These are phyloP conservation scores for Penicillium paneum DNA, from an alignment of 2,329 filamentous ascomycete species.

Conservation along the genomic window DNA sequence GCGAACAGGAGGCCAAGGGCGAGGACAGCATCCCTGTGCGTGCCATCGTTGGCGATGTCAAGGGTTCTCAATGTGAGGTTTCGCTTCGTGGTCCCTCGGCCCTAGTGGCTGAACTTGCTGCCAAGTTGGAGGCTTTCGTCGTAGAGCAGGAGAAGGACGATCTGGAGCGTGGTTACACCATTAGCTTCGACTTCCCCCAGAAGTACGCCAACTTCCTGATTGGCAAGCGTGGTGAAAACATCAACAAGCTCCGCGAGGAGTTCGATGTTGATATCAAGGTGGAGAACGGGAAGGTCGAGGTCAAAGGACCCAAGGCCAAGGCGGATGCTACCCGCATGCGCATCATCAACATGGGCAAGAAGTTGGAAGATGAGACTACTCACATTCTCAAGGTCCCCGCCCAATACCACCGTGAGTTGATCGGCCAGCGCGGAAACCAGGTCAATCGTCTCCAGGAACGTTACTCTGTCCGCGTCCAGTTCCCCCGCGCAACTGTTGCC, in stretches of 20 bases:
- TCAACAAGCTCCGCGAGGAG: conserved; percentile 66
- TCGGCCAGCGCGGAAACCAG: conserved; percentile 80
- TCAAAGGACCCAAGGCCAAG: conserved; percentile 94
- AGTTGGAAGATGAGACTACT: conserved; percentile 86
- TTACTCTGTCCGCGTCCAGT: conserved; percentile 93
- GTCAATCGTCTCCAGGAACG: conserved; percentile 90
- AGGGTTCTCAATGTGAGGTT: conserved; percentile 48
- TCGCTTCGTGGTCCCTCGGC: conserved; percentile 73
- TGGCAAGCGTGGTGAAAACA: conserved; percentile 64
- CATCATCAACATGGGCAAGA: conserved; percentile 74
- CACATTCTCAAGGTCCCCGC: conserved; percentile 86
- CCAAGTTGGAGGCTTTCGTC: conserved; percentile 74
- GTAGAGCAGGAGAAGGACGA: conserved; percentile 88
- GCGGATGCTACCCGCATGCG: conserved; percentile 80
- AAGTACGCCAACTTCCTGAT: conserved; percentile 87
- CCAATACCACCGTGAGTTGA: conserved; percentile 90
- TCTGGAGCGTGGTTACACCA: conserved; percentile 83
- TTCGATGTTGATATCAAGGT: conserved; percentile 80
- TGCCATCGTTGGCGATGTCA: conserved; percentile 47
- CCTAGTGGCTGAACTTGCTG: conserved; percentile 66
- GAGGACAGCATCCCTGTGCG: conserved; percentile 56
- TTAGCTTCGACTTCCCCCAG: conserved; percentile 88
- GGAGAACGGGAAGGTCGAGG: conserved; percentile 87
- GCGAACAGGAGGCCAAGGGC: conserved; percentile 52
- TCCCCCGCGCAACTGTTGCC: conserved; percentile 62